phyloP scores from a whole-genome alignment of 2,329 filamentous ascomycete genomes.

The Aspergillus fumigatus region DNA sequence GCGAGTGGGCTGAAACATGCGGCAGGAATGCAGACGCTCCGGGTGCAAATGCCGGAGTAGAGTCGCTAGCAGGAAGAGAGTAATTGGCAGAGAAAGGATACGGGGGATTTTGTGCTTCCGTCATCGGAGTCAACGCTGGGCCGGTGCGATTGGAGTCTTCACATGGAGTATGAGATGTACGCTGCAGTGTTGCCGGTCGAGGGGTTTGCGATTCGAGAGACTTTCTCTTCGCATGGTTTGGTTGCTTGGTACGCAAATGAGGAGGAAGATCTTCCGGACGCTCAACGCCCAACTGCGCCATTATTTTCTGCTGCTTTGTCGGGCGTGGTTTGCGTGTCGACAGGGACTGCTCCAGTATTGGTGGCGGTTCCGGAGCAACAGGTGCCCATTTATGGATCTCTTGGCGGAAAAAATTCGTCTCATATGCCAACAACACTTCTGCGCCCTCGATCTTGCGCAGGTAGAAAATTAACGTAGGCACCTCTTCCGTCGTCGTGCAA shows the following conservation, averaged over 20 bases:
- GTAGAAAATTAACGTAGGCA: constrained; percentile 88
- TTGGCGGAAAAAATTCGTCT: constrained; percentile 97
- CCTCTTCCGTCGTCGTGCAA: constrained; percentile 76
- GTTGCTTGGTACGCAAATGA: constrained; percentile 72
- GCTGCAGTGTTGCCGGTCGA: constrained; percentile 27
- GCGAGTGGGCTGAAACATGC: constrained; percentile 31
- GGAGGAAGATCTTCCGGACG: constrained; percentile 88
- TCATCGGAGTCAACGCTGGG: constrained; percentile 31
- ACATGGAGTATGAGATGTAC: constrained; percentile 27
- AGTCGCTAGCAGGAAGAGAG: constrained; percentile 32
- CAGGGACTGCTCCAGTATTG: constrained; percentile 77
- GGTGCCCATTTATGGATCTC: constrained; percentile 93
- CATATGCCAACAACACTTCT: constrained; percentile 82
- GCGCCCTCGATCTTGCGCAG: constrained; percentile 95
- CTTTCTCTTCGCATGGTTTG: constrained; percentile 65
- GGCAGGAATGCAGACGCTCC: constrained; percentile 35
- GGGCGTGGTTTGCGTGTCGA: constrained; percentile 94
- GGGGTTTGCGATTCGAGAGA: constrained; percentile 47
- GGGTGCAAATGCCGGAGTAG: constrained; percentile 34
- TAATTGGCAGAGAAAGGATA: constrained; percentile 40
- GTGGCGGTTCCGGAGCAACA: constrained; percentile 79
- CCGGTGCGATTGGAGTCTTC: constrained; percentile 27
- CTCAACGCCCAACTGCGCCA: constrained; percentile 81
- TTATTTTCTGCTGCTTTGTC: constrained; percentile 93
- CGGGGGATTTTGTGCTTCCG: constrained; percentile 25